Evolutionary conservation across 805 yeast genomes (phyloP), one percentile per base, ranked within the genome.

Genomic region (Jamesozyma rosinii): DNA sequence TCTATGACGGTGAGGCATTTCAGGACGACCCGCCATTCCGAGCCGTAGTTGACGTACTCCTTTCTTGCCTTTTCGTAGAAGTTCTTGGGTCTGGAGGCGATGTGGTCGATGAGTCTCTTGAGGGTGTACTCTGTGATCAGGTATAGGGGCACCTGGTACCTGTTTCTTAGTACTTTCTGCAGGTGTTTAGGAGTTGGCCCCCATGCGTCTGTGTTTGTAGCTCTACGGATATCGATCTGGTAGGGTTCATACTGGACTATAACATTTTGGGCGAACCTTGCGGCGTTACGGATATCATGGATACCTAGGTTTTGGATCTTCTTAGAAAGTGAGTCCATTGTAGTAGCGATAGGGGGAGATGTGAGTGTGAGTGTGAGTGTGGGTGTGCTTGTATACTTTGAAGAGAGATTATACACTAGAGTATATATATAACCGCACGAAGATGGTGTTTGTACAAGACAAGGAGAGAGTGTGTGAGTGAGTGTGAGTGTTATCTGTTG

Each of bases 151-250:
- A 50, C 66, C 46, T 51, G 62, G 37, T 50, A 56, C 44, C 57
- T 49, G 42, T 55, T 54, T 41, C 58, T 54, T 45, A 54, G 27
- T 10, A 66, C 62, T 42, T 66, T 67, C 31, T 58, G 58, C 49
- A 70, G 52, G 46, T 72, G 73, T 35, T 64, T 61, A 4, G 70
- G 59, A 0, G 75, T 67, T 3, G 77, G 77, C 1, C 77, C 77
- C 77, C 77, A 73, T 5, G 70, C 52, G 50, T 73, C 77, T 4
- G 75, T 72, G 40, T 71, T 73, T 14, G 76, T 72, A 5, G 75
- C 68, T 42, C 68, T 68, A 40, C 75, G 57, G 3, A 72, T 61
- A 47, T 62, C 65, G 3, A 60, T 54, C 44, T 63, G 68, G 43
- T 61, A 61, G 2, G 69, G 63, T 38, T 61, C 64, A 38, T 64